Conservation (phyloP, 495 filamentous ascomycete genomes). For the Terfezia claveryi region DNA sequence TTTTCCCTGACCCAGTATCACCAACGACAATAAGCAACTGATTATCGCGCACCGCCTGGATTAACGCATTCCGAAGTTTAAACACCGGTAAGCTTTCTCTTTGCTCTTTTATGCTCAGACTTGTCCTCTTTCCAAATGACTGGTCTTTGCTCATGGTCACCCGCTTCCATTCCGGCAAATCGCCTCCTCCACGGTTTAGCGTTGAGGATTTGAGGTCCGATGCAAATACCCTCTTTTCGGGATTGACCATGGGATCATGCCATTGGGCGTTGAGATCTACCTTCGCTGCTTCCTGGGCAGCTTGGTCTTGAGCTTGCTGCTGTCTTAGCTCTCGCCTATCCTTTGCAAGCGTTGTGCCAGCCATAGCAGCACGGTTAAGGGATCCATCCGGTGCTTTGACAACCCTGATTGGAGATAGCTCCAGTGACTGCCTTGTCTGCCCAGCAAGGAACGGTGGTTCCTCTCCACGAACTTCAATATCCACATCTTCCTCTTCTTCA, state of each 20-base stretch:
- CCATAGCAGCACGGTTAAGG: constrained; percentile 84
- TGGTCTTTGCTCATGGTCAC: constrained; percentile 62
- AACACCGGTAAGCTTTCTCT: constrained; percentile 76
- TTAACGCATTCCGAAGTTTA: constrained; percentile 68
- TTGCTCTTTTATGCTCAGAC: constrained; percentile 87
- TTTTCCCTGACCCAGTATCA: constrained; percentile 92
- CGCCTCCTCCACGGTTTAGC: constrained; percentile 32
- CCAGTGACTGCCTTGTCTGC: constrained; percentile 86
- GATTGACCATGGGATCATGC: constrained; percentile 85
- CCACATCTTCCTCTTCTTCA: constrained; percentile 89
- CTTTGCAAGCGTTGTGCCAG: constrained; percentile 71
- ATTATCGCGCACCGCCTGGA: constrained; percentile 70
- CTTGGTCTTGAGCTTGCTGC: constrained; percentile 66
- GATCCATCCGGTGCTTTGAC: constrained; percentile 95
- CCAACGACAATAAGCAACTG: constrained; percentile 91
- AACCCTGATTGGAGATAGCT: constrained; percentile 83
- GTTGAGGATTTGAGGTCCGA: constrained; percentile 40
- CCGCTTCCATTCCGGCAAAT: constrained; percentile 81
- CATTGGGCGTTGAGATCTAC: constrained; percentile 81
- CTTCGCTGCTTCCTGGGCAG: constrained; percentile 51
- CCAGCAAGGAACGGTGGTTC: constrained; percentile 91
- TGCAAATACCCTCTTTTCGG: constrained; percentile 69
- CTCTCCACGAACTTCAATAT: constrained; percentile 90
- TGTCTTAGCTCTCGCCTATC: constrained; percentile 76
- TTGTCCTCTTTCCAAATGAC: constrained; percentile 66